Conservation (phyloP, 2,329 filamentous ascomycete species). For the Apiospora aurea region DNA sequence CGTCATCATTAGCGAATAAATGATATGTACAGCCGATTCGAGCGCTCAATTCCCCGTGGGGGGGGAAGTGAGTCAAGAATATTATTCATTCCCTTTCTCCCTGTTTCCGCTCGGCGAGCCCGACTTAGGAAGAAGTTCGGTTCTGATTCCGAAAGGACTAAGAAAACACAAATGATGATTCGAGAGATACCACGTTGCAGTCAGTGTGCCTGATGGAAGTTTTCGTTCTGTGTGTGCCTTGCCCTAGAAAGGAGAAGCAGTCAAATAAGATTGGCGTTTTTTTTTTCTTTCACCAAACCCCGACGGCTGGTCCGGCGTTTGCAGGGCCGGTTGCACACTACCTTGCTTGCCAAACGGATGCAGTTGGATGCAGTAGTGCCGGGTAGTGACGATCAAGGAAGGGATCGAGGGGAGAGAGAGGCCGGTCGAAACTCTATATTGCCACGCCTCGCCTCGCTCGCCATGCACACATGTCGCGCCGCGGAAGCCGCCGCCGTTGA, state of each 20-base stretch:
- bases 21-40: too few species aligned
- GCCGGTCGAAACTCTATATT: conserved; percentile 7
- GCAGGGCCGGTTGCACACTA: neutral
- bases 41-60: too few species aligned
- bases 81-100: too few species aligned
- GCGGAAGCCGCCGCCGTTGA: neutral
- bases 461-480: neutral
- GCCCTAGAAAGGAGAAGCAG: neutral
- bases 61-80: too few species aligned
- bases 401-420: neutral
- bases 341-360: neutral
- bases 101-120: too few species aligned
- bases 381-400: neutral
- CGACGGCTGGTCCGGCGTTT: neutral
- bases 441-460: neutral
- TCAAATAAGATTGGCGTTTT: too few species aligned
- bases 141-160: too few species aligned
- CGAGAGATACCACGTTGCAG: too few species aligned
- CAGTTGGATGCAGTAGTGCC: neutral
- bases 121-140: too few species aligned
- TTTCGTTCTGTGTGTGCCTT: neutral
- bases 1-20: too few species aligned
- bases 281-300: neutral
- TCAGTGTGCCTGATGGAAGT: neutral
- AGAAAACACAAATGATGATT: too few species aligned